phyloP scores from a whole-genome alignment of 441 rosid species.

The Gossypium davidsonii region DNA sequence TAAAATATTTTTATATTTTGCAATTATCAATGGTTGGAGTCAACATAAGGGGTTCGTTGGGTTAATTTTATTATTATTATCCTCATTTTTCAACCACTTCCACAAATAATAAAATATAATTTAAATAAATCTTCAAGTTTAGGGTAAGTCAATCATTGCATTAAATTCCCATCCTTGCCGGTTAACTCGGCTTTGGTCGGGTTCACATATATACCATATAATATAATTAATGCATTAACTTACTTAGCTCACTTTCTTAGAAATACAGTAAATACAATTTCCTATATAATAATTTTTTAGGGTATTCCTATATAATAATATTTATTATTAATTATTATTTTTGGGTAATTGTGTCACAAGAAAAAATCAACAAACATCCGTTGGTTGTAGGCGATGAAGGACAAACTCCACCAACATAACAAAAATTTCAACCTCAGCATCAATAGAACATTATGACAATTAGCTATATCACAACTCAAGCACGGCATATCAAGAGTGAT shows the following conservation, averaged over 20 bases:
- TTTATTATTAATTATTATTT: neutral
- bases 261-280: neutral
- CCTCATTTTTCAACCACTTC: neutral
- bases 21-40: neutral
- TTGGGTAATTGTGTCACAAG: neutral
- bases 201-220: conserved; percentile 26
- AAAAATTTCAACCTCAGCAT: too few species aligned
- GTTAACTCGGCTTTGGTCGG: conserved; percentile 39
- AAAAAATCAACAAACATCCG: too few species aligned
- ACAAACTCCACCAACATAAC: too few species aligned
- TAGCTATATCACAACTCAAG: too few species aligned
- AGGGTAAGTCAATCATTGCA: conserved; percentile 44
- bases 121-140: neutral
- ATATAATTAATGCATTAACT: neutral
- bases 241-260: conserved; percentile 10
- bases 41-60: neutral
- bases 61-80: neutral
- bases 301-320: too few species aligned
- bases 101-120: conserved; percentile 18
- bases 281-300: neutral
- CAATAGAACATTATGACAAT: too few species aligned
- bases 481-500: too few species aligned
- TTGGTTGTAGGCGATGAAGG: too few species aligned
- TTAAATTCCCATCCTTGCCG: conserved; percentile 27
- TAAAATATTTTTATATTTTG: neutral